Conservation (phyloP, 768 basidiomycete genomes). For the Mycena galericulata region DNA sequence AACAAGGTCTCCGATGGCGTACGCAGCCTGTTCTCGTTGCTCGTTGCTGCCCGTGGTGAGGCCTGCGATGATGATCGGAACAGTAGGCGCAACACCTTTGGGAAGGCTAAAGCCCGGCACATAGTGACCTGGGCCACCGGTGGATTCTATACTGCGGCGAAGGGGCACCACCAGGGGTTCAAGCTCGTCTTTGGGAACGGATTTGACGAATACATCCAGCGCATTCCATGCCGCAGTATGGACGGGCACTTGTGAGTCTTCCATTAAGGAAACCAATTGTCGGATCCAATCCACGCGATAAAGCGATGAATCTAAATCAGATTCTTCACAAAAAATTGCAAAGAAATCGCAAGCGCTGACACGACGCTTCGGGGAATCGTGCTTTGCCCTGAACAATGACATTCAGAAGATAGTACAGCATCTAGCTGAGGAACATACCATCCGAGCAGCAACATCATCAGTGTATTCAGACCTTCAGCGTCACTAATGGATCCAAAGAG, state of each 20-base stretch:
- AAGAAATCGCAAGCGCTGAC: slow-evolving; percentile 86
- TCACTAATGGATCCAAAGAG: slow-evolving; percentile 86
- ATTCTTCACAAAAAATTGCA: slow-evolving; percentile 84
- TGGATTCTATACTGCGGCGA: slow-evolving; percentile 87
- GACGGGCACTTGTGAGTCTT: slow-evolving; percentile 80
- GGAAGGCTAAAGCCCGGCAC: slow-evolving; percentile 90
- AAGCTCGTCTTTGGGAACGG: slow-evolving; percentile 91
- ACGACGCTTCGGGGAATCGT: slow-evolving; percentile 75
- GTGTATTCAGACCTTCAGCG: slow-evolving; percentile 86
- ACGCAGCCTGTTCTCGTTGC: slow-evolving; percentile 94
- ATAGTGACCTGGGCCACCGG: slow-evolving; percentile 78
- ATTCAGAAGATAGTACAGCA: neutral
- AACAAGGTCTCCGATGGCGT: slow-evolving; percentile 96
- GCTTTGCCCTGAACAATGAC: slow-evolving; percentile 77
- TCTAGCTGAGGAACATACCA: slow-evolving; percentile 66
- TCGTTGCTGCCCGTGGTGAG: slow-evolving; percentile 96
- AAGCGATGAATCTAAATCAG: slow-evolving; percentile 82
- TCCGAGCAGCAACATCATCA: slow-evolving; percentile 90
- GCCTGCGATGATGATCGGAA: slow-evolving; percentile 92
- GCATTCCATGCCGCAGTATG: slow-evolving; percentile 87
- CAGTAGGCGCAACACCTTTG: slow-evolving; percentile 85
- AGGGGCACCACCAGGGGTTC: slow-evolving; percentile 92
- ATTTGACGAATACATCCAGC: slow-evolving; percentile 89
- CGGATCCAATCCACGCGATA: slow-evolving; percentile 97
- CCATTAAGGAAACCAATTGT: slow-evolving; percentile 84